Conservation (phyloP, 2,329 filamentous ascomycete genomes). For the Scortechinia acanthostroma region DNA sequence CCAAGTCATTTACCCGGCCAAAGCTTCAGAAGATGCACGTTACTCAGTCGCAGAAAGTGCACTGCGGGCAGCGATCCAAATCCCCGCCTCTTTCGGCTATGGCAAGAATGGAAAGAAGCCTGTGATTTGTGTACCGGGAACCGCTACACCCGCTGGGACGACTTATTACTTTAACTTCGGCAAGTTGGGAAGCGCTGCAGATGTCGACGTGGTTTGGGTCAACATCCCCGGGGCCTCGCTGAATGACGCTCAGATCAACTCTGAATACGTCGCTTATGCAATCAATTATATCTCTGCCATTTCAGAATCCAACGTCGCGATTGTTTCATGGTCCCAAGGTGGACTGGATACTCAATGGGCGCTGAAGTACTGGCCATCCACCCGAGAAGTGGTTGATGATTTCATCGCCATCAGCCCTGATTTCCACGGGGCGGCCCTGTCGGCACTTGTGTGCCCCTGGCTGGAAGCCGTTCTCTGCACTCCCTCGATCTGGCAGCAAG, state of each 20-base stretch:
- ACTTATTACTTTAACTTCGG: conserved; percentile 37
- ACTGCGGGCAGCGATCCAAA: conserved; percentile 41
- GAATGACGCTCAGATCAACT: conserved; percentile 37
- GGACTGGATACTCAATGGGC: conserved; percentile 46
- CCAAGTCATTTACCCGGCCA: conserved; percentile 24
- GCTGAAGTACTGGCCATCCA: conserved; percentile 47
- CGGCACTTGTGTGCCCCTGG: neutral
- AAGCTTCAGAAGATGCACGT: conserved; percentile 28
- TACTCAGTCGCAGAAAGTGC: conserved; percentile 35
- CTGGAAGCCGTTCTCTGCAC: conserved; percentile 6
- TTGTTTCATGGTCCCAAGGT: conserved; percentile 48
- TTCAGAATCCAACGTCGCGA: conserved; percentile 22
- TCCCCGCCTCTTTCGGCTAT: conserved; percentile 36
- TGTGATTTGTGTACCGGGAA: conserved; percentile 43
- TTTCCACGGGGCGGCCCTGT: conserved; percentile 23
- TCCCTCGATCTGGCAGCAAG: conserved; percentile 36
- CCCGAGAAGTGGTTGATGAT: conserved; percentile 31
- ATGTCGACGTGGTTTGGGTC: conserved; percentile 43
- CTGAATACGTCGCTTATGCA: conserved; percentile 48
- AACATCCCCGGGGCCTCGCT: conserved; percentile 40
- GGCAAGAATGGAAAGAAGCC: conserved; percentile 28
- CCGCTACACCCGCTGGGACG: conserved; percentile 34
- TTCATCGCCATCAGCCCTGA: conserved; percentile 42
- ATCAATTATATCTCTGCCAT: conserved; percentile 43
- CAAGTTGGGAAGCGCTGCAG: conserved; percentile 31